Evolutionary conservation across 176 grass and related monocot genomes (phyloP).

Genomic region (Oryza longistaminata): DNA sequence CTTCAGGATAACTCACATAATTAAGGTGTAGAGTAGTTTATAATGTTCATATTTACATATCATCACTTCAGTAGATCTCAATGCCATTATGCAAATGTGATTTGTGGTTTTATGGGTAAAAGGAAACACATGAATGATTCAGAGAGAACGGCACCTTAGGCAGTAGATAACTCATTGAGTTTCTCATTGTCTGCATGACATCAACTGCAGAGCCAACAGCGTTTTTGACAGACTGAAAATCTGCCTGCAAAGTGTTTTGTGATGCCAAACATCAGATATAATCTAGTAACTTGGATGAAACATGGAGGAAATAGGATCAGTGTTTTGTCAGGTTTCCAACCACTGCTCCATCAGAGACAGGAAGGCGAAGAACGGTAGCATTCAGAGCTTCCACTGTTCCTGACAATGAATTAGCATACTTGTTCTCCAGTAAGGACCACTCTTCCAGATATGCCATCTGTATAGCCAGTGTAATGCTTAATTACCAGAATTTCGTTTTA

Average conservation of each 20-base stretch:
- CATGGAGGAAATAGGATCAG: not conserved
- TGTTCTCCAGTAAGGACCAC: constrained; percentile 59
- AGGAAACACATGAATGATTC: not conserved
- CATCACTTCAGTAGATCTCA: no score
- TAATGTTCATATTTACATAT: no score
- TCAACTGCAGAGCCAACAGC: constrained; percentile 58
- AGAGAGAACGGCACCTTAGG: constrained; percentile 43
- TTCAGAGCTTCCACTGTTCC: constrained; percentile 54
- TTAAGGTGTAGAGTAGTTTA: no score
- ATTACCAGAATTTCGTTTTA: not conserved
- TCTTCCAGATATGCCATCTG: constrained; percentile 70
- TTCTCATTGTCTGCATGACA: constrained; percentile 65
- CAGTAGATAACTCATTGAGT: constrained; percentile 38
- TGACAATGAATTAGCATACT: constrained; percentile 56
- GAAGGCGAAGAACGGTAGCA: constrained; percentile 56
- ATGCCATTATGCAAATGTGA: no score
- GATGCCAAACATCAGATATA: not conserved
- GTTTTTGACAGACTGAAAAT: constrained; percentile 58
- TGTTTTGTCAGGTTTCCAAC: constrained; percentile 28
- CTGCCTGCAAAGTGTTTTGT: constrained; percentile 41
- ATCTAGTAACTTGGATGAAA: not conserved
- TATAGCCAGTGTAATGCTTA: not conserved
- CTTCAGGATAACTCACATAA: no score
- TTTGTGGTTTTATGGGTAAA: no score
- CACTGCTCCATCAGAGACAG: constrained; percentile 59